These are phyloP conservation scores for Colletotrichum tamarilloi DNA, from an alignment of 2,329 filamentous ascomycete species.

Conservation along the genomic window DNA sequence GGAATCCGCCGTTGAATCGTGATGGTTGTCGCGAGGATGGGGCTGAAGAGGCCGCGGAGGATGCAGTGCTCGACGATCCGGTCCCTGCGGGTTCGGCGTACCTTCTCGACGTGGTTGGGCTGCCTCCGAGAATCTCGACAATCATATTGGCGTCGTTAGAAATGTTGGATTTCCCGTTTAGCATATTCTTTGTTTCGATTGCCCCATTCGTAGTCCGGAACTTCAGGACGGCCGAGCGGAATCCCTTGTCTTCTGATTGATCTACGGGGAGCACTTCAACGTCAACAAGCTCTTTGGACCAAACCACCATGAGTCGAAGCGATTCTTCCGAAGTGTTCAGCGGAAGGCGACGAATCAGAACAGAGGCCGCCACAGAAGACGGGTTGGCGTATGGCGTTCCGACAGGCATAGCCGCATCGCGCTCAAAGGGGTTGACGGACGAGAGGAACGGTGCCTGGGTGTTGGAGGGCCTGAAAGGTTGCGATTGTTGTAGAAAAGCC, in stretches of 20 bases:
- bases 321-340: constrained; percentile 64
- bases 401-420: constrained; percentile 54
- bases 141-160: constrained; percentile 63
- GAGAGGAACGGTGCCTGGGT: constrained; percentile 47
- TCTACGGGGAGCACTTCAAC: constrained; percentile 63
- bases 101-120: constrained; percentile 45
- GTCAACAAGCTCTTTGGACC: constrained; percentile 65
- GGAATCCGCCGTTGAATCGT: constrained; percentile 70
- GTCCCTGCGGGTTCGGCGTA: constrained; percentile 39
- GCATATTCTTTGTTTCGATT: constrained; percentile 65
- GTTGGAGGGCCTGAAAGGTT: constrained; percentile 52
- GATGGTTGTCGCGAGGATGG: constrained; percentile 65
- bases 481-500: constrained; percentile 53
- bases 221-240: constrained; percentile 62
- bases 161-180: constrained; percentile 66
- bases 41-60: constrained; percentile 53
- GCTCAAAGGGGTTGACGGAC: constrained; percentile 50
- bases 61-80: constrained; percentile 46
- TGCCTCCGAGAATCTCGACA: constrained; percentile 67
- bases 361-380: constrained; percentile 49
- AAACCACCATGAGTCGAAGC: constrained; percentile 67
- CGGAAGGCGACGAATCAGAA: constrained; percentile 67
- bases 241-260: constrained; percentile 60
- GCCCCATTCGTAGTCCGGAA: constrained; percentile 66
- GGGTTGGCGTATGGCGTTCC: constrained; percentile 52